A percentile compares a stretch with the other conserved stretches of the same genome.
phyloP scores from a whole-genome alignment of 768 basidiomycete species.

The Termitomyces sp. region DNA sequence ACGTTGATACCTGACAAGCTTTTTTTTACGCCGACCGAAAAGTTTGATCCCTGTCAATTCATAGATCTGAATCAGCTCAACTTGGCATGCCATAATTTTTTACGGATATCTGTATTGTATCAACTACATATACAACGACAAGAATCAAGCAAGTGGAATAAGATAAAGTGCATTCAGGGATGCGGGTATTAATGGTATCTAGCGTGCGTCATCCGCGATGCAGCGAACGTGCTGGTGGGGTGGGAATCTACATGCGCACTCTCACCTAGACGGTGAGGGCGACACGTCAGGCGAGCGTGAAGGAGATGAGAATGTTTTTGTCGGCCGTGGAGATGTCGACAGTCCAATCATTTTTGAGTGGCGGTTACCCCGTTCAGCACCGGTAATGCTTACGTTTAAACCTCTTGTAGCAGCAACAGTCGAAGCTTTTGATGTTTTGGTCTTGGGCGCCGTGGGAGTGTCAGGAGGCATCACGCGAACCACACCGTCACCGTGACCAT shows the following conservation, averaged over 20 bases:
- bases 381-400: slow-evolving; percentile 54
- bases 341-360: slow-evolving; percentile 62
- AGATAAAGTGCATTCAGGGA: slow-evolving; percentile 7
- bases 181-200: slow-evolving; percentile 16
- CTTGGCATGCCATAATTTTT: not conserved
- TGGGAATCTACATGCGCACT: slow-evolving; percentile 7
- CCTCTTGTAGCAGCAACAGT: slow-evolving; percentile 62
- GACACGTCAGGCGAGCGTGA: slow-evolving; percentile 21
- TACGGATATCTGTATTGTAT: slow-evolving; percentile 1
- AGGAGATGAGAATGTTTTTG: slow-evolving; percentile 24
- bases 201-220: slow-evolving; percentile 5
- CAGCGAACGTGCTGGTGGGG: slow-evolving; percentile 6
- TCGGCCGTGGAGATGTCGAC: slow-evolving; percentile 49
- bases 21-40: not conserved
- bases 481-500: slow-evolving; percentile 28
- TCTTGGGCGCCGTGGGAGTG: slow-evolving; percentile 32
- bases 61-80: not conserved
- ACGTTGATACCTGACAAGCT: not conserved
- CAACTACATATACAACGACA: slow-evolving; percentile 3
- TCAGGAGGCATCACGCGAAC: slow-evolving; percentile 35
- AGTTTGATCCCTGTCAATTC: slow-evolving; percentile 1
- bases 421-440: slow-evolving; percentile 48
- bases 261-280: slow-evolving; percentile 19
- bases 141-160: slow-evolving; percentile 10
- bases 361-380: slow-evolving; percentile 51